These are phyloP conservation scores for Flaveria ramosissima DNA, from an alignment of 129 eudicot genomes.

Conservation along the genomic window DNA sequence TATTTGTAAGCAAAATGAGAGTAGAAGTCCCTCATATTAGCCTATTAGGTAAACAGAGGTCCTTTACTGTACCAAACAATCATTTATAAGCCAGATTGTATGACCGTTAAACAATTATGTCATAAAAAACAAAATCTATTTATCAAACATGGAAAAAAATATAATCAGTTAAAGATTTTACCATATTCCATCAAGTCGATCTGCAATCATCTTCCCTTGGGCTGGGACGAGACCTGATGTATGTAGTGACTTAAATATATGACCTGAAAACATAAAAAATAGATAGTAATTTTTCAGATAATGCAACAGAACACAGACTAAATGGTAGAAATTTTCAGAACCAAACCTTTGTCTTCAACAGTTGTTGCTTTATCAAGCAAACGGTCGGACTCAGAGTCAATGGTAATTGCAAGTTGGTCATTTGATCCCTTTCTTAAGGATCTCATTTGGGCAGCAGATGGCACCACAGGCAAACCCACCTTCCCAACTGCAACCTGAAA, in stretches of 20 bases:
- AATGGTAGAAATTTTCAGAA: background rate
- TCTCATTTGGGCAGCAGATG: conserved; percentile 84
- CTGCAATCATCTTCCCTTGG: conserved; percentile 93
- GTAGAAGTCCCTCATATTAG: background rate
- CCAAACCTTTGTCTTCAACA: conserved; percentile 80
- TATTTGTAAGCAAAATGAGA: background rate
- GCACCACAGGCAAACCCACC: conserved; percentile 55
- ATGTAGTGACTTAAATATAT: conserved; percentile 77
- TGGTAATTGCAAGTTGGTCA: conserved; percentile 79
- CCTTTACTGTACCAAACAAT: background rate
- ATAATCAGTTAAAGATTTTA: conserved; percentile 34
- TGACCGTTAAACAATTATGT: background rate
- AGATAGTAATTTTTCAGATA: conserved; percentile 4
- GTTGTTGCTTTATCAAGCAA: conserved; percentile 61
- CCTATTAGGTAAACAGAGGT: background rate
- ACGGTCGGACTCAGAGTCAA: conserved; percentile 77
- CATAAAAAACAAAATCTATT: background rate
- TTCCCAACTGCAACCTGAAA: conserved; percentile 69
- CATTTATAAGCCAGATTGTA: background rate
- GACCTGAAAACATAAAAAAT: conserved; percentile 60
- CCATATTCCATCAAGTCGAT: conserved; percentile 94
- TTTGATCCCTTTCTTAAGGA: conserved; percentile 76
- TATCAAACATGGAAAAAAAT: background rate
- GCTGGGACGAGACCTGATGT: conserved; percentile 81
- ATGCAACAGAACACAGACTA: conserved; percentile 6